These are phyloP conservation scores for Metschnikowia sp. DNA, from an alignment of 805 yeast species.

Conservation along the genomic window DNA sequence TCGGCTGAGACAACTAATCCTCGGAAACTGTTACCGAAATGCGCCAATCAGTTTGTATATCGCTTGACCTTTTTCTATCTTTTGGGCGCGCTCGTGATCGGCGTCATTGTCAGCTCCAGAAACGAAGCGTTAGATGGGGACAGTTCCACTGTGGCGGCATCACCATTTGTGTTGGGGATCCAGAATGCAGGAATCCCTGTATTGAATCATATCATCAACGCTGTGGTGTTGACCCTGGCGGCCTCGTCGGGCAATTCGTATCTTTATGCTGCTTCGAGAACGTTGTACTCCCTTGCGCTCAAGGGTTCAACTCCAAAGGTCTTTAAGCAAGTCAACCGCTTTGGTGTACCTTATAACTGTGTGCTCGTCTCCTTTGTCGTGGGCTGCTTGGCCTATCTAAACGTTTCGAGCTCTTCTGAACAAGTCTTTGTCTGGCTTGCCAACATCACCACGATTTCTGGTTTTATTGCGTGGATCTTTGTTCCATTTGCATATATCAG, in stretches of 20 bases:
- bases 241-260: constrained; percentile 30
- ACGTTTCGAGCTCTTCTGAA: constrained; percentile 50
- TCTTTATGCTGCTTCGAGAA: constrained; percentile 19
- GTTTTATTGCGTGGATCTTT: constrained; percentile 62
- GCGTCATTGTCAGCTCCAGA: constrained; percentile 33
- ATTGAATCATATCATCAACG: constrained; percentile 77
- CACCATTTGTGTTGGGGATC: constrained; percentile 85
- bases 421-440: constrained; percentile 62
- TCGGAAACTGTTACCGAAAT: constrained; percentile 58
- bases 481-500: constrained; percentile 52
- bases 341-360: constrained; percentile 42
- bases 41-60: constrained; percentile 56
- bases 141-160: constrained; percentile 53
- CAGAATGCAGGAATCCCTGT: constrained; percentile 58
- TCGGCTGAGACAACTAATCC: constrained; percentile 61
- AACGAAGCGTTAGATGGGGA: constrained; percentile 23
- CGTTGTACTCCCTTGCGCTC: constrained; percentile 16
- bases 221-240: constrained; percentile 64
- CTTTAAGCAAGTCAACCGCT: constrained; percentile 28
- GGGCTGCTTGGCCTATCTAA: constrained; percentile 50
- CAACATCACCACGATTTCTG: constrained; percentile 65
- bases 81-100: constrained; percentile 39
- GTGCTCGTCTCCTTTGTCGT: constrained; percentile 35
- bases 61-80: constrained; percentile 42
- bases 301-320: constrained; percentile 17